Evolutionary conservation across 2,329 filamentous ascomycete species (phyloP), one percentile per base, ranked within the genome.

Genomic region (Westerdykella aurantiaca): DNA sequence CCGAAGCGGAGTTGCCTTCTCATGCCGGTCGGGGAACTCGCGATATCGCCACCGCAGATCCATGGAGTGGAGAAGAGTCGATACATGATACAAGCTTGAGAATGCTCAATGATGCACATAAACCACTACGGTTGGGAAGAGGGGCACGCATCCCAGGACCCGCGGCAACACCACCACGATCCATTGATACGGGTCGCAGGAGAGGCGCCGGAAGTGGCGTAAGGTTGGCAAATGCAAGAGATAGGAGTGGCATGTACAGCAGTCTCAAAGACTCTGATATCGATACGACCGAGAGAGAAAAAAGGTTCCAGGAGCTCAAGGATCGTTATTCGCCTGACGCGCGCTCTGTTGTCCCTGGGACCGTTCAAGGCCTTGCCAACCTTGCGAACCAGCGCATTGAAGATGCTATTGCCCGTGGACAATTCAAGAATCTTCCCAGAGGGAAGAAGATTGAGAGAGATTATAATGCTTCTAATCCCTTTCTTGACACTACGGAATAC

Each of bases 401-500:
- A 64, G 85, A 96, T 61, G 93, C 93, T 5, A 96, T 97, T 58
- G 85, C 88, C 1, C 75, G 89, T 25, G 93, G 93, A 0, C 86
- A 95, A 62, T 97, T 98, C 70, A 80, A 80, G 62, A 84, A 94
- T 55, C 85, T 98, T 11, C 82, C 58, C 5, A 78, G 90, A 2
- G 91, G 91, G 0, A 85, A 85, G 54, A 83, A 81, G 5, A 75
- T 91, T n/a, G 80, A 90, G 64, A 73, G 85, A n/a, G 90, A 97
- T 55, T 73, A 86, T 40, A 82, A 87, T 52, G 86, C 87, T 1
- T 85, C 84, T 55, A 94, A 85, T 54, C 89, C 93, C 0, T 97
- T 95, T 59, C 81, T 97, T 45, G 88, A 97, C 61, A 97, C 91
- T 0, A 97, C 93, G 0, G 91, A 97, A 68, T 96, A 96, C 64